Evolutionary conservation across 495 filamentous ascomycete species (phyloP), one percentile per base, ranked within the genome.

Genomic region (Terfezia claveryi): DNA sequence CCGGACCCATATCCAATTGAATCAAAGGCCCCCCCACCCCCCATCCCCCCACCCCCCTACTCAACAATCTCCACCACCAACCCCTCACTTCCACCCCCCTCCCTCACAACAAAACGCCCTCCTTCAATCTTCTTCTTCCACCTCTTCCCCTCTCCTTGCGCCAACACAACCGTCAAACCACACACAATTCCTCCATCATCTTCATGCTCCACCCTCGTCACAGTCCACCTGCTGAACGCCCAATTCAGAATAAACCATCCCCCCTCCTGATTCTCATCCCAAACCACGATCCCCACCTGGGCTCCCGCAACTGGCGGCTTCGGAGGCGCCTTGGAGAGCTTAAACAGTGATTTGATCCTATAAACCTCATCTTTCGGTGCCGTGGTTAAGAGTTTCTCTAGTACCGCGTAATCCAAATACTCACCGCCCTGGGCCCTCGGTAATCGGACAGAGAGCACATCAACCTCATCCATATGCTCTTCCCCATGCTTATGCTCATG

Each of bases 141-240:
- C 68, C 87, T 89, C 9, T 71, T 74, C 53, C 85, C 84, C 68
- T 94, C 89, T 59, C 84, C 83, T 51, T 83, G 74, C 1, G 85
- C 89, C 50, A 91, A 68, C 7, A 98, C 83, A 55, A 95, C 70
- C 0, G 86, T 94, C 73, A 98, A 80, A 37, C 85, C 67, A 2
- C 74, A 69, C 20, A 71, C 69, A 38, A 66, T 62, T 58, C 67
- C 74, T 10, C 68, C 72, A 53, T 65, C 67, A 36, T 76, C 73
- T 56, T 76, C 74, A n/a, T 59, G 57, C 4, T 62, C 64, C 38
- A 82, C 69, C 0, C 73, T 72, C 7, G 87, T 89, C 62, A 84
- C 89, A 2, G 78, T 94, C 91, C 91, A 95, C 16, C 91, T 74
- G 8, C 87, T 88, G 68, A 98, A 98, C 0, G 91, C 92, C 91